Evolutionary conservation across 768 basidiomycete species (phyloP).

Genomic region (Rickenella mellea): DNA sequence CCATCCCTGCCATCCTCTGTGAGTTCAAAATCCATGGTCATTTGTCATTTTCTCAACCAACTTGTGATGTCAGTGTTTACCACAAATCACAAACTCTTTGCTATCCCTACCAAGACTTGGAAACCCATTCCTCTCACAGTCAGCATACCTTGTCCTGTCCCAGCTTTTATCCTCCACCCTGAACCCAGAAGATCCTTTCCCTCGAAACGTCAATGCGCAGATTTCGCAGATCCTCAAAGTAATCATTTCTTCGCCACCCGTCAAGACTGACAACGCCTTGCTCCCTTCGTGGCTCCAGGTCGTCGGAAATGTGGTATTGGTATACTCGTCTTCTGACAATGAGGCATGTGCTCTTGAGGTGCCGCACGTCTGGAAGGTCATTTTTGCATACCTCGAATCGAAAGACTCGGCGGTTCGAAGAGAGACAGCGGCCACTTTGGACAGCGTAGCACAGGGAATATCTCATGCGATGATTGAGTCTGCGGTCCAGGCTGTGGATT

Average conservation of each 20-base stretch:
- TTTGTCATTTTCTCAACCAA: conserved; percentile 6
- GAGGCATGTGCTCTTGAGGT: conserved; percentile 46
- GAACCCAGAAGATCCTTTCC: conserved; percentile 39
- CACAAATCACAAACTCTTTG: conserved; percentile 58
- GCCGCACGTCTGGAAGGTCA: conserved; percentile 57
- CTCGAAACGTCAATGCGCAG: conserved; percentile 30
- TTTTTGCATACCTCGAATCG: conserved; percentile 75
- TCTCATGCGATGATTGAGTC: conserved; percentile 47
- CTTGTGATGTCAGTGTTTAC: conserved; percentile 47
- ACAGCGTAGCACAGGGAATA: conserved; percentile 60
- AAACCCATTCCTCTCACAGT: conserved; percentile 83
- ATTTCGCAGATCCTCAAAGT: conserved; percentile 32
- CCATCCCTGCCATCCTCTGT: conserved; percentile 59
- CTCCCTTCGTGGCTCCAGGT: conserved; percentile 74
- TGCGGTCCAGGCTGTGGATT: conserved; percentile 34
- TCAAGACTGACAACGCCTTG: conserved; percentile 56
- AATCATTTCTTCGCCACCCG: conserved; percentile 59
- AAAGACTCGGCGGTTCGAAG: conserved; percentile 50
- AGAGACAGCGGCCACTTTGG: conserved; percentile 54
- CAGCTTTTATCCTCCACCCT: conserved; percentile 57
- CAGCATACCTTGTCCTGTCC: conserved; percentile 78
- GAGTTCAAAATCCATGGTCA: conserved; percentile 20
- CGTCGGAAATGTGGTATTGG: conserved; percentile 63
- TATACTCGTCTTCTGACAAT: conserved; percentile 43
- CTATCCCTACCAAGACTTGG: conserved; percentile 80